Evolutionary conservation across 202 grass and related monocot species (phyloP).

Genomic region (Bolboschoenoplectus hybrid): DNA sequence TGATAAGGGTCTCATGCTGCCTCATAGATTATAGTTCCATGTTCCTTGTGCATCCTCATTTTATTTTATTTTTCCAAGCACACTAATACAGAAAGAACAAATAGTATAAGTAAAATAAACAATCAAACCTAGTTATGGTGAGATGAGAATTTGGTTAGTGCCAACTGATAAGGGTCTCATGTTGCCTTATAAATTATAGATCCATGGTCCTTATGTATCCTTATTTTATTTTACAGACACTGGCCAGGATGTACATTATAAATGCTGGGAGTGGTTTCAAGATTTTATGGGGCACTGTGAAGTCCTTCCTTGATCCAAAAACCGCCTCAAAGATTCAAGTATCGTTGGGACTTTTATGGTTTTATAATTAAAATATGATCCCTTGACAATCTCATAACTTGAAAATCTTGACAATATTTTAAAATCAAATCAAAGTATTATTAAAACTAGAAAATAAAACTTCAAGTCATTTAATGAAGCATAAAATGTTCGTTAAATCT

Average conservation of each 20-base stretch:
- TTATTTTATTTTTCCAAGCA: neutral
- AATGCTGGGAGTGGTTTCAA: conserved; percentile 96
- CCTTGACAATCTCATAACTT: conserved; percentile 22
- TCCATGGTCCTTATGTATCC: conserved; percentile 4
- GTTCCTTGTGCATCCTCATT: conserved; percentile 18
- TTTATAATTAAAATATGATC: conserved; percentile 4
- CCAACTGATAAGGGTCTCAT: conserved; percentile 17
- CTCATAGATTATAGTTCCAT: neutral
- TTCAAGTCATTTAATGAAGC: neutral
- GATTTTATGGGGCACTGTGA: conserved; percentile 91
- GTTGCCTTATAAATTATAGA: neutral
- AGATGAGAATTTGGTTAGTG: conserved; percentile 17
- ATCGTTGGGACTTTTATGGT: conserved; percentile 36
- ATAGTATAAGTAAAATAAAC: conserved; percentile 8
- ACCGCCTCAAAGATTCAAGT: conserved; percentile 97
- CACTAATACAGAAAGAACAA: conserved; percentile 15
- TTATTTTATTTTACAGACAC: conserved; percentile 56
- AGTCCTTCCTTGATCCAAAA: conserved; percentile 96
- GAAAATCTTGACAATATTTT: conserved; percentile 2
- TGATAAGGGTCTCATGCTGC: conserved; percentile 9
- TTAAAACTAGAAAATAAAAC: neutral
- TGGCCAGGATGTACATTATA: conserved; percentile 79
- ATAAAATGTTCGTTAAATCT: neutral
- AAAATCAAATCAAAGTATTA: neutral
- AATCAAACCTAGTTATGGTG: neutral